phyloP scores from a whole-genome alignment of 129 eudicot genomes.

The Flaveria robusta region DNA sequence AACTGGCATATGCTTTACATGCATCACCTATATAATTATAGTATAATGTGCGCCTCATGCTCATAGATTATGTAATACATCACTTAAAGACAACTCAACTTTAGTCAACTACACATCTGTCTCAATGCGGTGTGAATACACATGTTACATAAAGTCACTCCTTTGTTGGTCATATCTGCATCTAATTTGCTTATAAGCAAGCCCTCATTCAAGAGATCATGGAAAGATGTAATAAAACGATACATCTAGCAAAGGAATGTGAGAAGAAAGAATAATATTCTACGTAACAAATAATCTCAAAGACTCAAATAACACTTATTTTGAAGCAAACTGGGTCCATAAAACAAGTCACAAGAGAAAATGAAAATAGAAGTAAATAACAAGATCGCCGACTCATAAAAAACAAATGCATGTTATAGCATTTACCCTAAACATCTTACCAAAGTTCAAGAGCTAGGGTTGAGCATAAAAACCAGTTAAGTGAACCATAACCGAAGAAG shows the following conservation, averaged over 20 bases:
- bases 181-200: constrained; percentile 5
- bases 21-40: not conserved
- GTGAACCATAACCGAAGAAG: not conserved
- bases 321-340: not conserved
- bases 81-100: not conserved
- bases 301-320: not conserved
- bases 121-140: not conserved
- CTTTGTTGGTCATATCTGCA: not conserved
- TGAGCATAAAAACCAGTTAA: not conserved
- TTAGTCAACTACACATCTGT: not conserved
- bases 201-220: not conserved
- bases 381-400: not conserved
- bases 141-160: not conserved
- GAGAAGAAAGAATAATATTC: no score
- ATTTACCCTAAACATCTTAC: not conserved
- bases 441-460: not conserved
- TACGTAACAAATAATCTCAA: not conserved
- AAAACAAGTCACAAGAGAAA: not conserved
- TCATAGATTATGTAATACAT: not conserved
- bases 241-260: not conserved
- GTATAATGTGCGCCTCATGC: not conserved
- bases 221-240: not conserved
- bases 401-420: not conserved
- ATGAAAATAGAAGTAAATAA: not conserved
- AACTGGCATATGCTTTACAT: not conserved